Percentiles rank a stretch among this genome's conserved stretches.
phyloP scores from a whole-genome alignment of 2,329 filamentous ascomycete genomes.

The Xylaria sp. region DNA sequence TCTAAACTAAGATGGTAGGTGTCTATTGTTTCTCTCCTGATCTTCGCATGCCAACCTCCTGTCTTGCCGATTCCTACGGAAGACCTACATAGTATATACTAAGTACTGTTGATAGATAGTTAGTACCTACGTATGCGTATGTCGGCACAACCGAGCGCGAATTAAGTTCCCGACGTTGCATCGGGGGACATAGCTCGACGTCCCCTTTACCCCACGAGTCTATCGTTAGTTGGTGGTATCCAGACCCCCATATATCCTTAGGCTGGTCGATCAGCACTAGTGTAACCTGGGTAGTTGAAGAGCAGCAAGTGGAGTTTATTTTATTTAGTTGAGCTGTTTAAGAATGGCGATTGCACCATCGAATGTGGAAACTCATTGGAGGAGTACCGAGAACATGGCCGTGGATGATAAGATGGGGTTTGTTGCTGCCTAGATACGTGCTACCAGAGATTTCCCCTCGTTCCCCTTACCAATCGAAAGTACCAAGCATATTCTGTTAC shows the following conservation, averaged over 20 bases:
- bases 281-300: background rate
- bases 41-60: background rate
- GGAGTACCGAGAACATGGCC: background rate
- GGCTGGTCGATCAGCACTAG: constrained; percentile 3
- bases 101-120: too few species aligned
- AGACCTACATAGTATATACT: background rate
- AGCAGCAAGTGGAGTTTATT: background rate
- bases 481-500: background rate
- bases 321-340: background rate
- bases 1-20: background rate
- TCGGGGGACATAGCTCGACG: background rate
- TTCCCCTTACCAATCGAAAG: background rate
- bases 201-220: background rate
- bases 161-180: background rate
- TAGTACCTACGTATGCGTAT: background rate
- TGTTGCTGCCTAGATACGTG: background rate
- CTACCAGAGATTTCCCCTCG: background rate
- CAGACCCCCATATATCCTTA: background rate
- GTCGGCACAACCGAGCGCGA: background rate
- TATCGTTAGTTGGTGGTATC: background rate
- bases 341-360: background rate
- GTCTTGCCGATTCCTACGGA: background rate
- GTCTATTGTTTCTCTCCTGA: background rate
- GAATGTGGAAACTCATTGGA: background rate
- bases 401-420: background rate